Conservation (phyloP, 2,329 filamentous ascomycete species). For the Paecilomyces niveus region DNA sequence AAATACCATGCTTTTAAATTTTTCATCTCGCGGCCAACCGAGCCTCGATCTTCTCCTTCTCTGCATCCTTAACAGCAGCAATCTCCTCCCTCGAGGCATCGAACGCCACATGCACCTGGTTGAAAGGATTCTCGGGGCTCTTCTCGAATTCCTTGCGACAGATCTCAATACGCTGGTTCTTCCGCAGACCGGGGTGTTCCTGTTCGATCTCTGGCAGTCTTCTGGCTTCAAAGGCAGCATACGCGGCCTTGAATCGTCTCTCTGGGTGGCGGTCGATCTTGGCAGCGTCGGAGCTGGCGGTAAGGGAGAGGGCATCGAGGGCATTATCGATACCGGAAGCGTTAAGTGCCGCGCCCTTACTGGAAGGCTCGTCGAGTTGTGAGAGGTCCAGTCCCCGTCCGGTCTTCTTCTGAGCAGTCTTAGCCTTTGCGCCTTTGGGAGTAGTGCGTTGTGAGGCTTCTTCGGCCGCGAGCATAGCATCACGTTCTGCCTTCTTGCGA, state of each 20-base stretch:
- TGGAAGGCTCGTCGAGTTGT: constrained; percentile 59
- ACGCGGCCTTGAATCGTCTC: constrained; percentile 78
- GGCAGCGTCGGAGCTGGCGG: constrained; percentile 47
- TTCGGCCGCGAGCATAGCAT: constrained; percentile 75
- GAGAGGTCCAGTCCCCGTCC: constrained; percentile 63
- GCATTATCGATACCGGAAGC: constrained; percentile 90
- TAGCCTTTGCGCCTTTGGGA: constrained; percentile 53
- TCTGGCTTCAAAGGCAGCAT: constrained; percentile 71
- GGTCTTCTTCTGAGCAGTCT: constrained; percentile 47
- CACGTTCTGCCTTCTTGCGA: constrained; percentile 86
- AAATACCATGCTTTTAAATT: constrained; percentile 10
- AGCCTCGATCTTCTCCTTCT: constrained; percentile 68
- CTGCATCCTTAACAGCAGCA: constrained; percentile 54
- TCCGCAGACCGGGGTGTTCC: constrained; percentile 70
- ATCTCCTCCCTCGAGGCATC: constrained; percentile 76
- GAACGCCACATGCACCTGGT: constrained; percentile 69
- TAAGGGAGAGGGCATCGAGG: constrained; percentile 73
- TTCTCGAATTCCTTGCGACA: constrained; percentile 92
- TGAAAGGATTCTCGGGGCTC: constrained; percentile 91
- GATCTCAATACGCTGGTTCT: constrained; percentile 76
- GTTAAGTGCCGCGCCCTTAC: constrained; percentile 57
- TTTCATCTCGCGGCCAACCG: constrained; percentile 42
- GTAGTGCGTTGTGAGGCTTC: constrained; percentile 59
- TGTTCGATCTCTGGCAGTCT: constrained; percentile 77
- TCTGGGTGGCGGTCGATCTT: constrained; percentile 88